Evolutionary conservation across 345 rosid genomes (phyloP).

Genomic region (Odontarrhena argentea): DNA sequence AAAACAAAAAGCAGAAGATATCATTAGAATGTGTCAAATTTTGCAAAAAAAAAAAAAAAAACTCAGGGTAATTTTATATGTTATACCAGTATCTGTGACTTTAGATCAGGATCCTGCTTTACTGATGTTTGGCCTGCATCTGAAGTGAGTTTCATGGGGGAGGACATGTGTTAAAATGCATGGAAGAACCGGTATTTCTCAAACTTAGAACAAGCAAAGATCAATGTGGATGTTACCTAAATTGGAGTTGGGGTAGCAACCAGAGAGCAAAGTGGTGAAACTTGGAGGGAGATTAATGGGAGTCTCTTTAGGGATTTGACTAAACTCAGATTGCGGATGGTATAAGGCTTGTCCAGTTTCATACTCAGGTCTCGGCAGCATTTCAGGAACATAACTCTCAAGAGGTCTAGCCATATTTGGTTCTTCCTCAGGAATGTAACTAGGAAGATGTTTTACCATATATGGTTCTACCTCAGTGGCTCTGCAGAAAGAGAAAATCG

Average conservation of each 20-base stretch:
- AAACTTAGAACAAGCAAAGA: constrained; percentile 28
- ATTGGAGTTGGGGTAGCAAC: constrained; percentile 53
- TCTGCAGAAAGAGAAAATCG: constrained; percentile 43
- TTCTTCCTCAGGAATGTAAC: constrained; percentile 38
- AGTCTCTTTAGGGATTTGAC: constrained; percentile 32
- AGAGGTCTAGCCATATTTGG: constrained; percentile 32
- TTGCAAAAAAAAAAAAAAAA: neutral
- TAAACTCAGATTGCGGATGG: constrained; percentile 37
- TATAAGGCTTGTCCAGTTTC: constrained; percentile 47
- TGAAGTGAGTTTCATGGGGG: constrained; percentile 34
- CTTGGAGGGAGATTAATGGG: constrained; percentile 66
- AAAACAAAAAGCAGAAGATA: constrained; percentile 21
- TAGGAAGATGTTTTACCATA: constrained; percentile 21
- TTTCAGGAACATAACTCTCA: constrained; percentile 42
- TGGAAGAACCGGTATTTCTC: constrained; percentile 10
- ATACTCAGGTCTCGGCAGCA: constrained; percentile 41
- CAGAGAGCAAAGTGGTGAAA: constrained; percentile 68
- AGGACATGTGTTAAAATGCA: constrained; percentile 29
- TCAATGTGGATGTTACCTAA: constrained; percentile 48
- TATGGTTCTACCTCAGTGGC: constrained; percentile 42
- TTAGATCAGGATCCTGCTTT: constrained; percentile 53
- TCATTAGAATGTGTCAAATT: constrained; percentile 26
- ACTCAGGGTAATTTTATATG: constrained; percentile 1
- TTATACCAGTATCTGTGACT: constrained; percentile 74
- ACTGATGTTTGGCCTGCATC: constrained; percentile 42